These are phyloP conservation scores for Boletus rubescentipes DNA, from an alignment of 768 basidiomycete genomes.

Conservation along the genomic window DNA sequence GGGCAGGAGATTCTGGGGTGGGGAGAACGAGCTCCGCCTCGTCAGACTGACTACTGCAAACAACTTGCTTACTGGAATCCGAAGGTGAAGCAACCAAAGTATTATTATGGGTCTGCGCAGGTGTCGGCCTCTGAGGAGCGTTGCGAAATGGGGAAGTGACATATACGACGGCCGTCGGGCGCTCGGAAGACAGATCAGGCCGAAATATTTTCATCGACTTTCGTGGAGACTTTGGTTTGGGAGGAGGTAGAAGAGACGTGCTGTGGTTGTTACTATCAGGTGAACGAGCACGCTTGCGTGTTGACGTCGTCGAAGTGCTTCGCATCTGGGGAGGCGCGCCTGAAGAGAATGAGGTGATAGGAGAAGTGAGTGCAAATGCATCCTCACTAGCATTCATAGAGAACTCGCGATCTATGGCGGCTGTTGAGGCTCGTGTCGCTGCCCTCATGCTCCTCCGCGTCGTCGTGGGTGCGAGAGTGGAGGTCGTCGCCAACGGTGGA, in stretches of 20 bases:
- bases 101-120: background rate
- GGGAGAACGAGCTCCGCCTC: conserved; percentile 53
- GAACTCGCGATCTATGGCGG: background rate
- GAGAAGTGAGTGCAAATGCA: background rate
- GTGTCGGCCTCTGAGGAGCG: conserved; percentile 17
- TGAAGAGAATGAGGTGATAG: conserved; percentile 10
- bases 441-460: conserved; percentile 9
- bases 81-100: conserved; percentile 16
- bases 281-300: conserved; percentile 30
- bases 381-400: conserved; percentile 19
- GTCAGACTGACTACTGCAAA: conserved; percentile 69
- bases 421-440: conserved; percentile 8
- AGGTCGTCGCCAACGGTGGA: conserved; percentile 12
- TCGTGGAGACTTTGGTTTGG: conserved; percentile 21
- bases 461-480: background rate
- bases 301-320: conserved; percentile 10
- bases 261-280: conserved; percentile 13
- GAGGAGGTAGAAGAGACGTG: background rate
- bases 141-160: conserved; percentile 33
- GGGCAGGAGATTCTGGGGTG: conserved; percentile 24
- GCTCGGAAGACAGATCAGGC: conserved; percentile 5
- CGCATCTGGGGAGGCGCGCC: conserved; percentile 9
- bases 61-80: conserved; percentile 33
- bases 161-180: conserved; percentile 2
- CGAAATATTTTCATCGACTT: conserved; percentile 21